Base-by-base conservation (phyloP, 805 yeast species). In the Ogataea thermomethanolica region DNA sequence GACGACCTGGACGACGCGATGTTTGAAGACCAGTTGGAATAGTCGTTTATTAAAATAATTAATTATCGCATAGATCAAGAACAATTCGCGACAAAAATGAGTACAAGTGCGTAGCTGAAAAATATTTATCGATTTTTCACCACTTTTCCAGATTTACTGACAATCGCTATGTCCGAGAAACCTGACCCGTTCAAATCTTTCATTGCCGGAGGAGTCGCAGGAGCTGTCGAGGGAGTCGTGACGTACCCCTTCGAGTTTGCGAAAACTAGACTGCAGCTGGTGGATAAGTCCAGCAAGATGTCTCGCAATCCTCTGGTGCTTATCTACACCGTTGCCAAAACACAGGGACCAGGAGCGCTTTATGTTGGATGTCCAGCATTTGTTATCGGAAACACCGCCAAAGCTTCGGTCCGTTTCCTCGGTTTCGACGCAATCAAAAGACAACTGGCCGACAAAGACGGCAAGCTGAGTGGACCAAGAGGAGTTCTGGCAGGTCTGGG, bases 191-290 rank as follows among this genome's bases (percentile, higher is more conserved):
- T 76, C 45, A 79, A 84, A 54, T 87, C 97, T 1, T 88, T 91
- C 56, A 69, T 90, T 21, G 98, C 96, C 6, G 99, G 99, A 41
- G 96, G 97, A 38, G 73, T 85, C 0, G 99, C 98, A 0, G 99
- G 98, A 43, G 98, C 96, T 20, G 80, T 90, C 24, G 99, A 91
- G 66, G 96, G 96, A 25, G 78, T 78, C 28, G 73, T 86, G 33
- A 91, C 98, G 0, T 91, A 89, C 61, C 99, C 99, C 3, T 93
- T 93, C 63, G 99, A 91, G 63, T 91, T 90, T 67, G 96, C 98
- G 33, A 91, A 91, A 59, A 91, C 99, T 3, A 71, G 98, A 47
- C 70, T 93, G 32, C 99, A 91, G 66, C 72, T 91, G 41, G 79
- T 80, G 25, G 83, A 79, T 52, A 83, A 81, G 58, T 55, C 77